Evolutionary conservation across 352 stramenopile genomes (phyloP).

Genomic region (Phytophthora idaei): DNA sequence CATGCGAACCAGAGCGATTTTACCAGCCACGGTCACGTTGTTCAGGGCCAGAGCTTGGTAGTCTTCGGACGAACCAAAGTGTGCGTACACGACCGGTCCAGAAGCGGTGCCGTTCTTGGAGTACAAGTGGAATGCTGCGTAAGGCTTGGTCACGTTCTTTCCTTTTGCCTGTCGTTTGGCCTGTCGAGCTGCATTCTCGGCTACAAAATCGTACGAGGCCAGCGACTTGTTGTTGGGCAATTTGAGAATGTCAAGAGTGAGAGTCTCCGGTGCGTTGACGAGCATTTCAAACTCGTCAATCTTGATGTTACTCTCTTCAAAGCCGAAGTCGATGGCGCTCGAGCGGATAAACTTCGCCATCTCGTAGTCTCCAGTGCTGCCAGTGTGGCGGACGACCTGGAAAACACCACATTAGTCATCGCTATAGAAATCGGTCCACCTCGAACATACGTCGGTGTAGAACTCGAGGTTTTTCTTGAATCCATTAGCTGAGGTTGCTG

Average conservation of each 20-base stretch:
- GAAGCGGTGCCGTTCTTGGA: conserved; percentile 70
- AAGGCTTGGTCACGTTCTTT: conserved; percentile 34
- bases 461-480: conserved; percentile 76
- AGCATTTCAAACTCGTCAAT: conserved; percentile 87
- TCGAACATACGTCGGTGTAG: conserved; percentile 59
- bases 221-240: conserved; percentile 32
- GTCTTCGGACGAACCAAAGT: conserved; percentile 73
- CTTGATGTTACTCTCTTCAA: conserved; percentile 77
- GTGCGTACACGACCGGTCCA: conserved; percentile 72
- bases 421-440: not conserved
- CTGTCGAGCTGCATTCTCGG: conserved; percentile 24
- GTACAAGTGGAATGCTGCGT: conserved; percentile 83
- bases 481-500: conserved; percentile 63
- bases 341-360: conserved; percentile 82
- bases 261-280: conserved; percentile 68
- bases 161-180: conserved; percentile 37
- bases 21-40: conserved; percentile 55
- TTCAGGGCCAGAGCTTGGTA: conserved; percentile 60
- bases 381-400: conserved; percentile 64
- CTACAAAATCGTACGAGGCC: conserved; percentile 33
- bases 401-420: conserved; percentile 1
- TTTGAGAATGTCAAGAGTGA: conserved; percentile 51
- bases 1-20: conserved; percentile 70
- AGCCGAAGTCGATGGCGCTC: conserved; percentile 73
- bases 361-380: conserved; percentile 64